Evolutionary conservation across 768 basidiomycete genomes (phyloP).

Genomic region (Pisolithus microcarpus): DNA sequence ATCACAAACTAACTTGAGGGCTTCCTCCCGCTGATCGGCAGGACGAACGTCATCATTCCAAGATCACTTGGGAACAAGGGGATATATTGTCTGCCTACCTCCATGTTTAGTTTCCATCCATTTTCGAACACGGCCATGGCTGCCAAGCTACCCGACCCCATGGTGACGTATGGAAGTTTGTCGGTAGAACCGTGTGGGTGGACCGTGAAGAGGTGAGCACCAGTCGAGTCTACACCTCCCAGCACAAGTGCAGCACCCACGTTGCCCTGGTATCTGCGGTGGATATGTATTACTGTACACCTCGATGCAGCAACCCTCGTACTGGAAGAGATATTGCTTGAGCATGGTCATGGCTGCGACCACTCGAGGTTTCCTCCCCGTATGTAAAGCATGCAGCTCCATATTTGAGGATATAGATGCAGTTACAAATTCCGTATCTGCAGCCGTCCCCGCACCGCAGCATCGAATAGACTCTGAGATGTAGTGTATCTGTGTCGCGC

Average conservation of each 20-base stretch:
- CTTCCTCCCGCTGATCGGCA: constrained; percentile 59
- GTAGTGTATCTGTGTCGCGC: constrained; percentile 75
- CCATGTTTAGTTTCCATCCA: constrained; percentile 74
- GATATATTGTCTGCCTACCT: constrained; percentile 39
- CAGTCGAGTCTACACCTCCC: constrained; percentile 92
- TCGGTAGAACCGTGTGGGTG: constrained; percentile 97
- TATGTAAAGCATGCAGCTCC: constrained; percentile 84
- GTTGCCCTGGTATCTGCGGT: constrained; percentile 78
- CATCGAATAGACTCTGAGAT: constrained; percentile 93
- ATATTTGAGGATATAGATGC: constrained; percentile 95
- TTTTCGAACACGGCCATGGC: constrained; percentile 98
- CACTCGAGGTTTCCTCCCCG: constrained; percentile 86
- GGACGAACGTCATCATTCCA: neutral
- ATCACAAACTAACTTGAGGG: constrained; percentile 72
- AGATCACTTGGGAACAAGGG: neutral
- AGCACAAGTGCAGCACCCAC: constrained; percentile 94
- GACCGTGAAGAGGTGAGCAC: constrained; percentile 92
- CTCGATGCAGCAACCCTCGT: constrained; percentile 11
- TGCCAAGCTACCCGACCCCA: constrained; percentile 94
- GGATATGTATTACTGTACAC: neutral
- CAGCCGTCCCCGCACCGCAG: constrained; percentile 99
- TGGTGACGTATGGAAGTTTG: constrained; percentile 97
- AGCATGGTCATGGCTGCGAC: constrained; percentile 99
- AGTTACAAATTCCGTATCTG: constrained; percentile 93
- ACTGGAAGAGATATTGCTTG: constrained; percentile 92